Evolutionary conservation across 164 flowering plant genomes (phyloP).

Genomic region (Echeveria elegans): DNA sequence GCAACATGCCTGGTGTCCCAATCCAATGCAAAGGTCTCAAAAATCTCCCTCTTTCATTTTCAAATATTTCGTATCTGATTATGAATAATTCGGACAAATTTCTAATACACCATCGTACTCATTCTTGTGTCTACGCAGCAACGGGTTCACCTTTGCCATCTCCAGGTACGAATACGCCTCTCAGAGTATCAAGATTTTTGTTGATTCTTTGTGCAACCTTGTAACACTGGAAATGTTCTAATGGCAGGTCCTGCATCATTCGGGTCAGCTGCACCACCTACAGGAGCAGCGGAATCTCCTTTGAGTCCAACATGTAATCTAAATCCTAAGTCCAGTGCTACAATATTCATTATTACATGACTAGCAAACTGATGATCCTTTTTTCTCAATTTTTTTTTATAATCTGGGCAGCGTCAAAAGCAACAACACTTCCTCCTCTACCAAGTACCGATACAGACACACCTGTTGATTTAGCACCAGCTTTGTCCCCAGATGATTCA

Average conservation of each 20-base stretch:
- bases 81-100: neutral
- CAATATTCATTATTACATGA: neutral
- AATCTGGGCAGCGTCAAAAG: conserved; percentile 5
- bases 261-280: conserved; percentile 6
- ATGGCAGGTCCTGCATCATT: conserved; percentile 9
- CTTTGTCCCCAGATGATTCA: conserved; percentile 3
- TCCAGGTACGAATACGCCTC: conserved; percentile 4
- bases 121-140: neutral
- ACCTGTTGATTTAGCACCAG: neutral
- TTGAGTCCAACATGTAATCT: conserved; percentile 8
- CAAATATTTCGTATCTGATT: neutral
- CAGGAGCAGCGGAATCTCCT: conserved; percentile 2
- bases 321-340: neutral
- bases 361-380: neutral
- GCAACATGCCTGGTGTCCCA: conserved; percentile 9
- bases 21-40: conserved; percentile 6
- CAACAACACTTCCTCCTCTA: conserved; percentile 2
- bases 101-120: neutral
- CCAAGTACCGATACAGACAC: conserved; percentile 5
- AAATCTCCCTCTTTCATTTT: neutral
- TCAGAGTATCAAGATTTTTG: neutral
- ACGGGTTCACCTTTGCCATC: conserved; percentile 8
- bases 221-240: neutral
- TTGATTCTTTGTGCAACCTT: neutral
- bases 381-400: neutral